Percentiles rank a stretch among this genome's conserved stretches.
These are phyloP conservation scores for Tuber umbilicatum DNA, from an alignment of 495 filamentous ascomycete species.

Conservation along the genomic window DNA sequence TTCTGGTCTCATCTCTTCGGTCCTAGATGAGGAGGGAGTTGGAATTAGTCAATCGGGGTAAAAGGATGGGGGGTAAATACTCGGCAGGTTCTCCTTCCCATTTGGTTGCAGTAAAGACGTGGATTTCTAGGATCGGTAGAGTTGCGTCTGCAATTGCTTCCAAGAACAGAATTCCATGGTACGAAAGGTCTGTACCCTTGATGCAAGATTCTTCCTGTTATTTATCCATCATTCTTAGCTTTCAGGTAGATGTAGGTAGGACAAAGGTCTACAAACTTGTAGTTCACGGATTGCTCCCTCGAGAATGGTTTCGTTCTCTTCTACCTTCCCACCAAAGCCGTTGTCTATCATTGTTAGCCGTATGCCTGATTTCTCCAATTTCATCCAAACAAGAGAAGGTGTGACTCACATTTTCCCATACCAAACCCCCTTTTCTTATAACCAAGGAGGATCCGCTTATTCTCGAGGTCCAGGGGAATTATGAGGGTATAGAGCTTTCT, in stretches of 20 bases:
- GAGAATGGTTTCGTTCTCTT: slow-evolving; percentile 32
- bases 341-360: slow-evolving; percentile 26
- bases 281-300: slow-evolving; percentile 40
- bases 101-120: slow-evolving; percentile 32
- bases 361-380: neutral
- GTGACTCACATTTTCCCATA: slow-evolving; percentile 34
- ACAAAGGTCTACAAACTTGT: slow-evolving; percentile 14
- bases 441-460: slow-evolving; percentile 29
- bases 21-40: slow-evolving; percentile 18
- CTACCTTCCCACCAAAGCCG: slow-evolving; percentile 42
- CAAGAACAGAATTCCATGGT: slow-evolving; percentile 38
- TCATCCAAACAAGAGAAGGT: slow-evolving; percentile 13
- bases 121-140: slow-evolving; percentile 34
- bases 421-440: slow-evolving; percentile 41
- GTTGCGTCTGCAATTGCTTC: slow-evolving; percentile 33
- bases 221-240: neutral
- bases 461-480: slow-evolving; percentile 21
- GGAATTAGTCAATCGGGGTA: neutral
- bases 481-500: slow-evolving; percentile 41
- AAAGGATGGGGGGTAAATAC: slow-evolving; percentile 9
- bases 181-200: slow-evolving; percentile 24
- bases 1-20: slow-evolving; percentile 39
- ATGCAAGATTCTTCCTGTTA: slow-evolving; percentile 40
- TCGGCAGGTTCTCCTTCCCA: slow-evolving; percentile 35
- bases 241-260: neutral